Conservation (phyloP, 345 rosid species). For the Schrenkiella parvula region DNA sequence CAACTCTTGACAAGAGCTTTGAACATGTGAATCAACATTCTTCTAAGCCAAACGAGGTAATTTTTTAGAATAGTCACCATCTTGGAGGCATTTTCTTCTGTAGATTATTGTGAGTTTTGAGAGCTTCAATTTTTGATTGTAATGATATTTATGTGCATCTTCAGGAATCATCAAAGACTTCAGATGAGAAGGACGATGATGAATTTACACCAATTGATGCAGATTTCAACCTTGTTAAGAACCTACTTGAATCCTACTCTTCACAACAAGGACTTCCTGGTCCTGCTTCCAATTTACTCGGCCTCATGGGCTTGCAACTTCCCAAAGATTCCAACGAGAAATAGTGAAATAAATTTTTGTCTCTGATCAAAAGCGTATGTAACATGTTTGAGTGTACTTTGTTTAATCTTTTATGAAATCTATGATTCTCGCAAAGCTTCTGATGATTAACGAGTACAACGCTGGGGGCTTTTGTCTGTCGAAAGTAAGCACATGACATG, state of each 20-base stretch:
- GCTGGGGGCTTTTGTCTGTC: conserved; percentile 8
- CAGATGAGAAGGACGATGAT: conserved; percentile 46
- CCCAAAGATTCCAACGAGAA: conserved; percentile 51
- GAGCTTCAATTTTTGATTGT: background rate
- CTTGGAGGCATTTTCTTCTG: background rate
- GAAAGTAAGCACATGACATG: conserved; percentile 14
- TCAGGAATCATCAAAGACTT: conserved; percentile 56
- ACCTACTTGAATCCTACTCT: conserved; percentile 71
- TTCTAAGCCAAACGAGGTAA: conserved; percentile 48
- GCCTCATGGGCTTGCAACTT: conserved; percentile 80
- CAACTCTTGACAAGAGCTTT: conserved; percentile 63
- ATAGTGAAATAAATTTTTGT: background rate
- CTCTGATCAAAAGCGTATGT: background rate
- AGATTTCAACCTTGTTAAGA: conserved; percentile 84
- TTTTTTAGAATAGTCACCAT: background rate
- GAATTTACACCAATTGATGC: conserved; percentile 73
- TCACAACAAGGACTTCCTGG: conserved; percentile 95
- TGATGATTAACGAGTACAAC: background rate
- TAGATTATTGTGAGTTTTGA: background rate
- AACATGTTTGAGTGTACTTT: background rate
- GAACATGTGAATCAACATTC: conserved; percentile 48
- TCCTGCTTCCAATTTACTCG: conserved; percentile 83
- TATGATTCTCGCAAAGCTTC: background rate
- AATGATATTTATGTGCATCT: background rate
- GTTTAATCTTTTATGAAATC: background rate